Base-by-base conservation (phyloP, 1,284 basidiomycete species). In the Flammula alnicola region DNA sequence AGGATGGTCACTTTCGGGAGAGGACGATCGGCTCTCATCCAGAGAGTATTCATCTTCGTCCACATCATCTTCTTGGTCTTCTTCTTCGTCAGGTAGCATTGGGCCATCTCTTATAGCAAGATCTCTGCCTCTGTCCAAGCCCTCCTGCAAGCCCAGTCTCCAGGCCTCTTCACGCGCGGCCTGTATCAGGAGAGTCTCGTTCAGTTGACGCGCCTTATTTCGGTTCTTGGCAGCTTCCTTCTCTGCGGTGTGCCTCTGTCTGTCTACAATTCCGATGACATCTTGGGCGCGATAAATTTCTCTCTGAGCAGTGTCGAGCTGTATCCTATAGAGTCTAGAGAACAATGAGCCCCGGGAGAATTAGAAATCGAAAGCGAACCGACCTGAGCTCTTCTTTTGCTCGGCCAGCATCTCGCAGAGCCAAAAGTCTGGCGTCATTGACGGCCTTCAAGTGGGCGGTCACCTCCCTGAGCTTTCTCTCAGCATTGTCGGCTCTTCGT, bases 111-210 rank as follows among this genome's bases (percentile, higher is more conserved):
- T 68, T 43, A 69, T 67, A 16, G 70, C 73, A 39, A 81, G 60
- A 37, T 68, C 69, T 46, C 78, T 71, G 2, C 82, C 81, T 55
- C 77, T 73, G 33, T 74, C 70, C 16, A 88, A 56, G 10, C 85
- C 85, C 58, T 86, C 81, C 50, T 78, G 69, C 12, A 85, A 58
- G 3, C 86, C 85, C 36, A 71, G 55, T 52, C 75, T 71, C 51
- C 81, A 69, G 1, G 85, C 85, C 61, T 87, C 80, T 50, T 87
- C 82, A 54, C 75, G 73, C 10, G 86, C 86, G 7, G 71, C 59
- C 23, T 79, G 70, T 10, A 86, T 56, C 43, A 80, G 60, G 37
- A 72, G 74, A 54, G 82, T 77, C 58, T 86, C 80, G 48, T 77
- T 75, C 41, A 84, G 53, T 65, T 75, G 78, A 44, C 85, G 74